phyloP scores from a whole-genome alignment of 306 rosid species.

The Phaseolus lunatus region DNA sequence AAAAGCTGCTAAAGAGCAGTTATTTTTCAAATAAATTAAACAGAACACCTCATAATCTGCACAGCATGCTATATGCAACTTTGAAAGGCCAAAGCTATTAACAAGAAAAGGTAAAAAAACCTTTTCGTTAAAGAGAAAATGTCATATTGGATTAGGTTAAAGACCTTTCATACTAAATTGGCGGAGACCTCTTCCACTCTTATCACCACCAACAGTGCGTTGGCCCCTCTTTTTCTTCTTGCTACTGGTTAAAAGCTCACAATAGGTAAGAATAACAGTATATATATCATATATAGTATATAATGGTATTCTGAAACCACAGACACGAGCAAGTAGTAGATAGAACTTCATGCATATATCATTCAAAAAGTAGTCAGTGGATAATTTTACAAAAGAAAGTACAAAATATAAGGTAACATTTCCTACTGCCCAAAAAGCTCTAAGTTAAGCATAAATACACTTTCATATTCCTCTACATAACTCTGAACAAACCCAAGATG shows the following conservation, averaged over 20 bases:
- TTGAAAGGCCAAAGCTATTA: constrained; percentile 11
- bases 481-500: not conserved
- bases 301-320: not conserved
- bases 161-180: constrained; percentile 99
- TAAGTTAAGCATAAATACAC: not conserved
- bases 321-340: constrained; percentile 19
- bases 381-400: not conserved
- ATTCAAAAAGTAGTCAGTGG: constrained; percentile 12
- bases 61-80: constrained; percentile 3
- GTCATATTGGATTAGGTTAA: constrained; percentile 27
- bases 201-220: constrained; percentile 92
- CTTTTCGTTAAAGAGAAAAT: constrained; percentile 26
- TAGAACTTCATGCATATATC: constrained; percentile 10
- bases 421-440: not conserved
- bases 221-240: constrained; percentile 98
- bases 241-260: constrained; percentile 56
- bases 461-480: not conserved
- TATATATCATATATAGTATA: not conserved
- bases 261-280: constrained; percentile 34
- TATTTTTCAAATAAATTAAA: not conserved
- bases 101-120: constrained; percentile 8
- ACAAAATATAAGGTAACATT: not conserved
- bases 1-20: not conserved
- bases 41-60: constrained; percentile 1
- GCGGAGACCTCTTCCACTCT: constrained; percentile 99